Percentiles rank a stretch among this genome's conserved stretches.
Evolutionary conservation across 805 yeast species (phyloP).

Genomic region (Lachancea lanzarotensis): DNA sequence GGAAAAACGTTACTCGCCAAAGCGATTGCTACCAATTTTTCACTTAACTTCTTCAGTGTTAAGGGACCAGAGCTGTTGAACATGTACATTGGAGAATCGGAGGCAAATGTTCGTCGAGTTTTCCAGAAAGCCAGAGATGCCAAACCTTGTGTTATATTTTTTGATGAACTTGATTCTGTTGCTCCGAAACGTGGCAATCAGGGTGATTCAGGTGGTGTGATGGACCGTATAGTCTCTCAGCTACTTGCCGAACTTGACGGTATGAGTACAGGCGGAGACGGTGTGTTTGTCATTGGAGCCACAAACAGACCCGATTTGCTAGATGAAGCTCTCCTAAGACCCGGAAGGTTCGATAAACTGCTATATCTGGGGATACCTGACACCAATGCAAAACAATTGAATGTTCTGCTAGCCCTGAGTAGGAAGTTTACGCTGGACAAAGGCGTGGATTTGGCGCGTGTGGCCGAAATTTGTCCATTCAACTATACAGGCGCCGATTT

Average conservation of each 20-base stretch:
- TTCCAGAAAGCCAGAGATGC: constrained; percentile 95
- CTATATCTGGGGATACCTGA: constrained; percentile 89
- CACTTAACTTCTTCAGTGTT: constrained; percentile 89
- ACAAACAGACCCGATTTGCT: constrained; percentile 93
- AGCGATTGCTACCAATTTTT: constrained; percentile 93
- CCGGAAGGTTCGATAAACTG: constrained; percentile 94
- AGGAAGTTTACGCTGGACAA: constrained; percentile 64
- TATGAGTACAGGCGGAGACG: constrained; percentile 76
- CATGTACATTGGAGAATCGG: constrained; percentile 98
- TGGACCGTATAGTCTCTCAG: constrained; percentile 97
- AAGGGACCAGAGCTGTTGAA: constrained; percentile 95
- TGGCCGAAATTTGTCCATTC: constrained; percentile 73
- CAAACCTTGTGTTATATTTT: constrained; percentile 93
- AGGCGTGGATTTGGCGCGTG: constrained; percentile 48
- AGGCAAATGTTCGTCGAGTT: constrained; percentile 91
- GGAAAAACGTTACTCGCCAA: constrained; percentile 94
- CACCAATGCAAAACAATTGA: constrained; percentile 80
- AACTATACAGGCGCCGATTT: constrained; percentile 98
- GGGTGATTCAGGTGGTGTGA: constrained; percentile 98
- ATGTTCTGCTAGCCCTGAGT: constrained; percentile 81
- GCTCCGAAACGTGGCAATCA: constrained; percentile 98
- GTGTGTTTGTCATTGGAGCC: constrained; percentile 98
- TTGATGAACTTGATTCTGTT: constrained; percentile 95
- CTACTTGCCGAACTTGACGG: constrained; percentile 92
- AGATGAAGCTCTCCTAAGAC: constrained; percentile 89